Conservation (phyloP, 2,329 filamentous ascomycete species). For the Raffaelea arxii region DNA sequence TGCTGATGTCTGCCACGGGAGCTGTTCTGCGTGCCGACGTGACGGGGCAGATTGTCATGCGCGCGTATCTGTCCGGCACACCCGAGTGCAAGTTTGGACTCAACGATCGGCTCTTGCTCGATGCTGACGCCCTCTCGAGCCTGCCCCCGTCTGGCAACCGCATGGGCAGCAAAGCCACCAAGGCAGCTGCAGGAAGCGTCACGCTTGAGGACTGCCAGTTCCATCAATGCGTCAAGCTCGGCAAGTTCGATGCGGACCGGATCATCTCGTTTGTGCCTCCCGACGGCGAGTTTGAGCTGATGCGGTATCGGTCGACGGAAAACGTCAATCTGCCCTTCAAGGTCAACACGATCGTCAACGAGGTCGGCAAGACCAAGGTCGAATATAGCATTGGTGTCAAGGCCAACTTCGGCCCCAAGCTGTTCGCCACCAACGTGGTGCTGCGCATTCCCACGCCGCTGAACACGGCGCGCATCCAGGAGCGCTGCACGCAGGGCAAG, state of each 20-base stretch:
- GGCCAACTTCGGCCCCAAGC: conserved; percentile 90
- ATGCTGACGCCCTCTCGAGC: conserved; percentile 57
- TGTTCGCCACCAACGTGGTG: conserved; percentile 94
- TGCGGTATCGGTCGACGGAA: conserved; percentile 96
- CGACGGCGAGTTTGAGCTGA: conserved; percentile 95
- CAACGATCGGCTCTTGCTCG: conserved; percentile 89
- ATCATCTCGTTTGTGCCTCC: conserved; percentile 97
- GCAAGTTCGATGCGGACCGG: conserved; percentile 90
- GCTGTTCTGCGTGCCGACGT: conserved; percentile 93
- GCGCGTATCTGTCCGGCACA: conserved; percentile 90
- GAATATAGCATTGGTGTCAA: conserved; percentile 98
- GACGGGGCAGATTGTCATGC: conserved; percentile 96
- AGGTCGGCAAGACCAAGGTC: conserved; percentile 92
- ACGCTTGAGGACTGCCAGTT: conserved; percentile 97
- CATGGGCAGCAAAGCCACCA: conserved; percentile 78
- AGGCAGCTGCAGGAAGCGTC: conserved; percentile 89
- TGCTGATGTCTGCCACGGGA: conserved; percentile 96
- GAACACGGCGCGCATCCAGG: conserved; percentile 89
- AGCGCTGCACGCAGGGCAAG: conserved; percentile 89
- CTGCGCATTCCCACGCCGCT: conserved; percentile 91
- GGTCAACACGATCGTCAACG: conserved; percentile 96
- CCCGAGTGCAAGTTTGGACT: conserved; percentile 98
- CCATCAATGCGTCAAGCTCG: conserved; percentile 96
- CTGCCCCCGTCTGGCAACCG: conserved; percentile 67
- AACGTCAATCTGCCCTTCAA: conserved; percentile 99